Evolutionary conservation across 2,329 filamentous ascomycete species (phyloP), one percentile per base, ranked within the genome.

Genomic region (Apiospora hydei): DNA sequence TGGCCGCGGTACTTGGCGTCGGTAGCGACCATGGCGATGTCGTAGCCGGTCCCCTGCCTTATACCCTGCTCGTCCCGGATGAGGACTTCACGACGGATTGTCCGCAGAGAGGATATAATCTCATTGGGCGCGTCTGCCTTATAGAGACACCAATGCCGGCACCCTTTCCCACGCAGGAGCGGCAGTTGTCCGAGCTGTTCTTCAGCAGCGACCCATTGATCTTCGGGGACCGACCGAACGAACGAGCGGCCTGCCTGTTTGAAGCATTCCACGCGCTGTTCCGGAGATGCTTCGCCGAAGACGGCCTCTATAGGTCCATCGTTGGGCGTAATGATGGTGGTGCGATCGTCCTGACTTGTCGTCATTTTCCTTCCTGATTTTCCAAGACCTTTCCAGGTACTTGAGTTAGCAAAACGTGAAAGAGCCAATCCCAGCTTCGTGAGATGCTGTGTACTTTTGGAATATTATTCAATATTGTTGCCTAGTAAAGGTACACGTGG

Each of bases 61-160:
- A 34, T n/a, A 6, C 24, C 41, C 41, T 30, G n/a, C 13, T n/a
- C n/a, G 43, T 68, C 44, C 11, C 66, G 41, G 14, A 68, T 68
- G 3, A 68, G 66, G 41, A 68, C 41, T 44, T 68, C 14, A 18
- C 66, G 66, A 2, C 41, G 44, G 41, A 68, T 68, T 21, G 66
- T 11, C 41, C 66, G 66, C 24, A 44, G 18, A n/a, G 66, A 44
- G 10, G 66, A 26, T 47, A 46, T 4, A n/a, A 68, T 38, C 43
- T 68, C 66, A 11, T 68, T 44, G 14, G 66, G 66, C 41, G 41
- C 18, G 3, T 13, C 66, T 16, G 66, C 41, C 46, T 30, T 68
- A 13, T 44, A 68, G 26, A 68, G 66, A n/a, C 66, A 68, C 66
- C 66, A 46, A n/a, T 68, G 66, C 41, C 43, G n/a, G n/a, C 41